Evolutionary conservation across 2,329 filamentous ascomycete species (phyloP).

Genomic region (Cryoendolithus antarcticus): DNA sequence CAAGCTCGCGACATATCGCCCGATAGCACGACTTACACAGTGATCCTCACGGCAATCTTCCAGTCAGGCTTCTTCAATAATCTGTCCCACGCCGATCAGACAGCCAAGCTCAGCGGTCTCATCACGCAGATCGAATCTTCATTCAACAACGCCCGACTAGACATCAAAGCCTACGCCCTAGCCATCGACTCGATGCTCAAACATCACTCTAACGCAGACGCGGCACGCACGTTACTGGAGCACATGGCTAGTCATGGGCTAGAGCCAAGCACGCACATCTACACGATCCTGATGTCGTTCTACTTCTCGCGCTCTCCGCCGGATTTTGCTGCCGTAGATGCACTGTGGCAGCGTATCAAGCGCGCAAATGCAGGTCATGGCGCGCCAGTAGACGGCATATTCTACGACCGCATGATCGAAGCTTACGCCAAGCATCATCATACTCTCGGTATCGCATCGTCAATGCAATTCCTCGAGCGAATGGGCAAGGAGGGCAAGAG

Average conservation of each 20-base stretch:
- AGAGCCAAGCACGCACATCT: constrained; percentile 51
- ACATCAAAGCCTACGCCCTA: constrained; percentile 54
- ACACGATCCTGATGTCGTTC: constrained; percentile 60
- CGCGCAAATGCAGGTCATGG: constrained; percentile 16
- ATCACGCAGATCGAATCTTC: constrained; percentile 44
- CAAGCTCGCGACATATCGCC: constrained; percentile 32
- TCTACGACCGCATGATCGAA: constrained; percentile 60
- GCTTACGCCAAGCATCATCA: constrained; percentile 43
- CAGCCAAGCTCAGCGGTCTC: constrained; percentile 38
- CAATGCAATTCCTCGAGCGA: constrained; percentile 29
- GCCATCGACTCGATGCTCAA: constrained; percentile 55
- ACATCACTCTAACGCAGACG: constrained; percentile 31
- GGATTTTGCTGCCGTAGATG: constrained; percentile 47
- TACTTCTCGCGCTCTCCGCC: constrained; percentile 46
- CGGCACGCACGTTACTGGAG: constrained; percentile 48
- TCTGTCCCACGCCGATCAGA: constrained; percentile 38
- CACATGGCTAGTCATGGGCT: constrained; percentile 47
- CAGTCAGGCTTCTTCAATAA: constrained; percentile 35
- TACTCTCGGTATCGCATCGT: constrained; percentile 36
- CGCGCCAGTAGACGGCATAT: constrained; percentile 36
- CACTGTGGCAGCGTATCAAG: constrained; percentile 40
- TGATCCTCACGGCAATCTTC: constrained; percentile 51
- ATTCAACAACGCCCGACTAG: constrained; percentile 44
- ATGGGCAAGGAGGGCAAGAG: constrained; percentile 28
- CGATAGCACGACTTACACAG: constrained; percentile 54